Base-by-base conservation (phyloP, 2,329 filamentous ascomycete species). In the Aspergillus sclerotialis region DNA sequence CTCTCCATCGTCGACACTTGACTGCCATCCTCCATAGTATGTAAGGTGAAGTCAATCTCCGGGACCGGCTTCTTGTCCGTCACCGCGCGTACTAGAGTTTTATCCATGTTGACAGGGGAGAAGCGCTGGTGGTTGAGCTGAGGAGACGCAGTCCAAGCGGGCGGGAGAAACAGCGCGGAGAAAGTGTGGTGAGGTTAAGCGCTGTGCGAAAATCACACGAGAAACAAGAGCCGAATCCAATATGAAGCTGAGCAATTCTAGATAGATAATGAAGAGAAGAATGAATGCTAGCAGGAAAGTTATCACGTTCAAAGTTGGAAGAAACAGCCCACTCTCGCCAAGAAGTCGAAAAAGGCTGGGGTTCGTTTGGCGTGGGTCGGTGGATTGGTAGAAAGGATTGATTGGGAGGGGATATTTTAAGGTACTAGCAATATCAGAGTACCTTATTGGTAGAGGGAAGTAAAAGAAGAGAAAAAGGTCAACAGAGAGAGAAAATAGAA, bases 11-110 rank as follows among this genome's bases (percentile, higher is more conserved):
- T 98, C 78, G 78, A 96, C 60, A 98, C 92, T 69, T 94, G 87
- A 35, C 78, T 81, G 58, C 86, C 87, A 72, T 98, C 92, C 64
- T 98, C 92, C 90, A 96, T 95, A 43, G 84, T 92, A 66, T 98
- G 92, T 57, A 98, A 80, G 37, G 87, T 93, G 64, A 98, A 98
- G 71, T 98, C 92, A 56, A 98, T 96, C 73, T 96, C 90, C 38
- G 92, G 92, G 32, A 93, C 75, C 35, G 90, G 89, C 72, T 84
- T 90, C 82, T 96, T 96, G 55, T 95, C 80, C 63, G 82, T 80
- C 56, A 98, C 88, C 41, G 92, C 92, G 62, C 85, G 86, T 57
- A 94, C 87, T 58, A 95, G 44, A 46, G 54, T 50, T 29, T 48
- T 52, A 45, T 64, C 62, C 65, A 68, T 68, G 23, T 45, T 63